These are phyloP conservation scores for Penicillium sp. DNA, from an alignment of 2,329 filamentous ascomycete genomes.

Conservation along the genomic window DNA sequence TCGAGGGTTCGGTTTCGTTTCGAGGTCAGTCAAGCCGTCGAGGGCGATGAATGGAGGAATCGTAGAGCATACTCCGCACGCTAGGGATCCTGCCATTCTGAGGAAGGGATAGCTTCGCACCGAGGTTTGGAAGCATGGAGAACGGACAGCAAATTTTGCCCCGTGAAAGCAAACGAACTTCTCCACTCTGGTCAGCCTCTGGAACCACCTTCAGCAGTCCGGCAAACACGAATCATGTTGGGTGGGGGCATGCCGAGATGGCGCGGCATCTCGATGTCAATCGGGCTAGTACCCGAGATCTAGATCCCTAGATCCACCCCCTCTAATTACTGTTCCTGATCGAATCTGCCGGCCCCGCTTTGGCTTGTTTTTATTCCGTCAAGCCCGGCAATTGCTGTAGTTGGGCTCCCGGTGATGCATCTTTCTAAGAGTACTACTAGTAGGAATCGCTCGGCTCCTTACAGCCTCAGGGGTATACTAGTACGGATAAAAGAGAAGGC, in stretches of 20 bases:
- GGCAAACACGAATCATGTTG: too few species aligned
- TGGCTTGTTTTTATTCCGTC: not conserved
- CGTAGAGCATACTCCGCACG: not conserved
- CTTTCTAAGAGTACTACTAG: too few species aligned
- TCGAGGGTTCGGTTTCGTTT: not conserved
- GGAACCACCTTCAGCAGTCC: not conserved
- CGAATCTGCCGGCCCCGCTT: not conserved
- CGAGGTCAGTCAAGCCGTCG: constrained; percentile 2
- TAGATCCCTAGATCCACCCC: not conserved
- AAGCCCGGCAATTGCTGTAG: not conserved
- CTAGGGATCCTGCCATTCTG: not conserved
- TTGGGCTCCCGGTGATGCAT: not conserved
- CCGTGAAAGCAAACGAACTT: not conserved
- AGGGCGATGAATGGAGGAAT: not conserved
- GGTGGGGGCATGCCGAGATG: not conserved
- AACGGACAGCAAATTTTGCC: too few species aligned
- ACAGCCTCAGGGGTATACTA: too few species aligned
- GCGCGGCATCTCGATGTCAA: not conserved
- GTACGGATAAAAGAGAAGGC: too few species aligned
- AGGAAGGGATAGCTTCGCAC: not conserved
- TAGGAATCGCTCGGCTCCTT: too few species aligned
- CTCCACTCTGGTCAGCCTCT: not conserved
- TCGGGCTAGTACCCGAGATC: not conserved
- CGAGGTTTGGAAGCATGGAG: too few species aligned
- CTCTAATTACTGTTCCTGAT: not conserved